Conservation (phyloP, 345 rosid species). For the Boechera stricta region DNA sequence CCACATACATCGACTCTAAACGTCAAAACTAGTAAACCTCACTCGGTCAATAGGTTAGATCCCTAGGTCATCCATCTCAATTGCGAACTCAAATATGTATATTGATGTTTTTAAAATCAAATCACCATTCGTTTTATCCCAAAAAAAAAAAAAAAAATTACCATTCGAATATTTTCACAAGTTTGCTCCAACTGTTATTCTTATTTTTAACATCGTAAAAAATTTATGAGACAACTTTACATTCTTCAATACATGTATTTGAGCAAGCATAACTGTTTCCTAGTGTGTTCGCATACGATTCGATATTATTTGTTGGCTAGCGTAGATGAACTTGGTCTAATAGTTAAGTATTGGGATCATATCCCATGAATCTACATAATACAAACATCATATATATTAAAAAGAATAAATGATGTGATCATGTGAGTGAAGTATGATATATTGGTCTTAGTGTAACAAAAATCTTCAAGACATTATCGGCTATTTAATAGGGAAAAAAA, state of each 20-base stretch:
- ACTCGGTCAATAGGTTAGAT: too few species aligned
- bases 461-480: constrained; percentile 7
- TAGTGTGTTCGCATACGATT: neutral
- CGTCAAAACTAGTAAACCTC: too few species aligned
- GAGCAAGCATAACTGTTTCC: neutral
- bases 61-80: too few species aligned
- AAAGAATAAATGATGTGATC: constrained; percentile 10
- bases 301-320: constrained; percentile 23
- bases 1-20: too few species aligned
- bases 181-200: neutral
- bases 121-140: neutral
- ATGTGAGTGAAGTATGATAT: constrained; percentile 4
- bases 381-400: constrained; percentile 1
- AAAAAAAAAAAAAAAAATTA: too few species aligned
- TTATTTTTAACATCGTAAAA: neutral
- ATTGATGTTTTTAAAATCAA: neutral
- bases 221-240: neutral
- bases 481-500: neutral
- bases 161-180: neutral
- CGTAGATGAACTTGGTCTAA: constrained; percentile 25
- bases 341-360: constrained; percentile 17
- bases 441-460: constrained; percentile 1
- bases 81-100: neutral
- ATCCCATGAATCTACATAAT: constrained; percentile 33
- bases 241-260: neutral